Percentiles rank a stretch among this genome's conserved stretches.
phyloP scores from a whole-genome alignment of 2,329 filamentous ascomycete genomes.

The Teratosphaeria gauchensis region DNA sequence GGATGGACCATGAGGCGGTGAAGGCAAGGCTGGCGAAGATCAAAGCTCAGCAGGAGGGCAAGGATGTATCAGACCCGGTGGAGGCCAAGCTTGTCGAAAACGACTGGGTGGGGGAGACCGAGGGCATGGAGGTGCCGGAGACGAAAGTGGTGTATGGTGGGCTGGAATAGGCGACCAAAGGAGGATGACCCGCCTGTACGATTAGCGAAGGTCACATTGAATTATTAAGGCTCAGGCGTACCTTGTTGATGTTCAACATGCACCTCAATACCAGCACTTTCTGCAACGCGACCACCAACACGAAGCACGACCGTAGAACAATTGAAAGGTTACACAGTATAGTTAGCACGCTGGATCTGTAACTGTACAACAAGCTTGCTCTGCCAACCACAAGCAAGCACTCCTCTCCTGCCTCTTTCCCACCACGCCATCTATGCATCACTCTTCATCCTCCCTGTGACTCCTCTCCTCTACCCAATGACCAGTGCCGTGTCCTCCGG shows the following conservation, averaged over 20 bases:
- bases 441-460: background rate
- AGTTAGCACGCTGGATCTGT: conserved; percentile 2
- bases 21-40: background rate
- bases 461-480: conserved; percentile 63
- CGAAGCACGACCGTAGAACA: background rate
- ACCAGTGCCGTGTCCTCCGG: conserved; percentile 77
- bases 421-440: background rate
- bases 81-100: background rate
- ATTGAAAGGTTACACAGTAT: background rate
- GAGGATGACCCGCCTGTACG: too few relatives aligned
- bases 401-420: background rate
- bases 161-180: too few relatives aligned
- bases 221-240: background rate
- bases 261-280: background rate
- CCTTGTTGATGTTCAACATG: background rate
- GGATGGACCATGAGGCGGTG: background rate
- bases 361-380: conserved; percentile 6
- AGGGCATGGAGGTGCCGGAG: background rate
- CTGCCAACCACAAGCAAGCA: background rate
- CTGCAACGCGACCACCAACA: background rate
- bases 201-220: too few relatives aligned
- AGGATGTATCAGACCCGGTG: background rate
- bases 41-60: background rate
- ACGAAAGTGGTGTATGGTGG: background rate
- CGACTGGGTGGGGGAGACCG: background rate